Conservation (phyloP, 1,284 basidiomycete species). For the Rugosomyces carneus region DNA sequence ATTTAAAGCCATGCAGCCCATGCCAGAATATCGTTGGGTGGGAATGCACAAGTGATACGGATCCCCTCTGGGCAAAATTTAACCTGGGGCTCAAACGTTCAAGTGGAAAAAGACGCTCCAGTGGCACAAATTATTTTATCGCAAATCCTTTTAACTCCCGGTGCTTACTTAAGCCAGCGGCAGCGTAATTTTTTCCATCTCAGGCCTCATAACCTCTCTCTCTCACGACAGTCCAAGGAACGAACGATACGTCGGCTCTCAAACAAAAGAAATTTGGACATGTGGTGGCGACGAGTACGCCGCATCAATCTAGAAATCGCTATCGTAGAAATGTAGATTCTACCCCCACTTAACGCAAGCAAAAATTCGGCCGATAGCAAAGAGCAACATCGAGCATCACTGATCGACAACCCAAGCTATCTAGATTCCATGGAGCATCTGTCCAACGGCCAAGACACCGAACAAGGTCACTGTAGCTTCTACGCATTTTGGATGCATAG, state of each 20-base stretch:
- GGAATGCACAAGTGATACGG: neutral
- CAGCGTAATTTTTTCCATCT: too few relatives aligned
- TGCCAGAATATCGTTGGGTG: neutral
- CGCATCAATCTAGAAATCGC: slow-evolving; percentile 4
- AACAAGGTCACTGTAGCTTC: neutral
- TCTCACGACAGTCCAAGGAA: neutral
- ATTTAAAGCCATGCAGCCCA: neutral
- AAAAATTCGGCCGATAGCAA: slow-evolving; percentile 5
- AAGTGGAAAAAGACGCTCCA: too few relatives aligned
- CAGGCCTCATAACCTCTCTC: too few relatives aligned
- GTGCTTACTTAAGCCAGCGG: too few relatives aligned
- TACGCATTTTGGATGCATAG: neutral
- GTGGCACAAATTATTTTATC: too few relatives aligned
- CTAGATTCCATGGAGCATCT: neutral
- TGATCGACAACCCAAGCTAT: slow-evolving; percentile 4
- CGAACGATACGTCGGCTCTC: neutral
- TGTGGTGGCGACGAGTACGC: slow-evolving; percentile 5
- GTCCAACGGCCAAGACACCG: too few relatives aligned
- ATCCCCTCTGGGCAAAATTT: neutral
- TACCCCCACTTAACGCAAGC: neutral
- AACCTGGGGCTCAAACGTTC: neutral
- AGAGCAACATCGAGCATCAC: neutral
- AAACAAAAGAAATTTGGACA: neutral
- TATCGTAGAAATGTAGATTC: neutral
- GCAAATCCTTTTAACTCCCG: too few relatives aligned